A percentile compares a stretch with the other conserved stretches of the same genome.
Conservation (phyloP, 73 alveolate genomes). For the Uronychia setigera region DNA sequence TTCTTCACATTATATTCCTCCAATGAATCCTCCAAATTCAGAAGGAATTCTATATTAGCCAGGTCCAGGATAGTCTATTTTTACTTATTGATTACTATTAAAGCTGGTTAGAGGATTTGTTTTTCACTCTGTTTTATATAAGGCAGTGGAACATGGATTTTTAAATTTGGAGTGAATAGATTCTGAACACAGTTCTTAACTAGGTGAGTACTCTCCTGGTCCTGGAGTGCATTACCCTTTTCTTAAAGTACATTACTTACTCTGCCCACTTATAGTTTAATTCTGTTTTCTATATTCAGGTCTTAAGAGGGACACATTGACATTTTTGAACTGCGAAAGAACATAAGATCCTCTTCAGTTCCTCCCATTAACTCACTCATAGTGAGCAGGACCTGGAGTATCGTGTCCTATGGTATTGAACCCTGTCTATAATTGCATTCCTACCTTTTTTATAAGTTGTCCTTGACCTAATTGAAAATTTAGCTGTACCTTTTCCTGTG, state of each 20-base stretch:
- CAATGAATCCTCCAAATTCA: background rate
- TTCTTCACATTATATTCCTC: background rate
- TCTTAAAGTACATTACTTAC: background rate
- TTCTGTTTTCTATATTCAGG: background rate
- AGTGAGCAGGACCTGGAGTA: slow-evolving; percentile 1
- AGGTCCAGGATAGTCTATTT: background rate
- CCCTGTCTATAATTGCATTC: background rate
- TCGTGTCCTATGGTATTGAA: background rate
- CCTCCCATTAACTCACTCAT: background rate
- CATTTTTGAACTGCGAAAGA: background rate
- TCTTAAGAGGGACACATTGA: background rate
- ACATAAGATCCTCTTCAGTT: background rate
- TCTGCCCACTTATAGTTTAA: background rate
- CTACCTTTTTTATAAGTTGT: background rate
- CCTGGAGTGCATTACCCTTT: background rate
- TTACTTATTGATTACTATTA: no score
- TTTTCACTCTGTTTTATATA: background rate
- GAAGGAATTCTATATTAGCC: background rate
- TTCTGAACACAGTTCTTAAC: background rate
- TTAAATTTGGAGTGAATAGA: background rate
- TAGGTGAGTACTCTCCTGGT: background rate
- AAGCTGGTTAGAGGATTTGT: background rate
- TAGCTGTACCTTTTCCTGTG: background rate
- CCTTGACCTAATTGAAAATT: background rate
- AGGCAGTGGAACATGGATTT: background rate